These are phyloP conservation scores for Termitomyces sp. DNA, from an alignment of 768 basidiomycete genomes.

Conservation along the genomic window DNA sequence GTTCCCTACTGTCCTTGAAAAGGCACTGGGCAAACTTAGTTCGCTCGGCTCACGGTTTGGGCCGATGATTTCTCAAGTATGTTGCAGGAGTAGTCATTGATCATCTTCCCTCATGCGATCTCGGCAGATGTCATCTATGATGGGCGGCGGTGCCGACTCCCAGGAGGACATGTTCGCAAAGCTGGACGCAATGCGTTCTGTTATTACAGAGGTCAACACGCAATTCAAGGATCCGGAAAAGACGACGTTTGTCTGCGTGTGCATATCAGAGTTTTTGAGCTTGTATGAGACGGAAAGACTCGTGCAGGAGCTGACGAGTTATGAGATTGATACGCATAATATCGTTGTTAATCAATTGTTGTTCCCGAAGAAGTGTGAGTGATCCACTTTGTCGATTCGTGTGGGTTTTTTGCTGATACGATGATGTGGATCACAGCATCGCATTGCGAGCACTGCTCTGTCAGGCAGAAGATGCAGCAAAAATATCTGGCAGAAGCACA, in stretches of 20 bases:
- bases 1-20: conserved; percentile 98
- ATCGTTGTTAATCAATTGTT: conserved; percentile 98
- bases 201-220: conserved; percentile 97
- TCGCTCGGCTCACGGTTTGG: conserved; percentile 92
- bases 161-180: conserved; percentile 99
- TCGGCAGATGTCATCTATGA: conserved; percentile 85
- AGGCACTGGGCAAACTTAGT: conserved; percentile 93
- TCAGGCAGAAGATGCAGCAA: conserved; percentile 96
- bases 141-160: conserved; percentile 85
- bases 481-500: conserved; percentile 96
- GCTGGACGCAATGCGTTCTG: conserved; percentile 92
- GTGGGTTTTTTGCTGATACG: not conserved
- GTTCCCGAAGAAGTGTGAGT: conserved; percentile 85
- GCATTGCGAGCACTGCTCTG: conserved; percentile 92
- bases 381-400: not conserved
- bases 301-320: conserved; percentile 90
- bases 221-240: conserved; percentile 99
- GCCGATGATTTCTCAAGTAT: conserved; percentile 88
- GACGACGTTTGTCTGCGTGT: conserved; percentile 98
- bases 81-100: not conserved
- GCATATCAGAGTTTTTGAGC: conserved; percentile 97
- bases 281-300: conserved; percentile 98
- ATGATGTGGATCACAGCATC: conserved; percentile 47
- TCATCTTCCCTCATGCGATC: not conserved
- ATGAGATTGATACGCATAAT: conserved; percentile 97